Evolutionary conservation across 75 land plant genomes (phyloP), one percentile per base, ranked within the genome.

Genomic region (Pinus taeda): DNA sequence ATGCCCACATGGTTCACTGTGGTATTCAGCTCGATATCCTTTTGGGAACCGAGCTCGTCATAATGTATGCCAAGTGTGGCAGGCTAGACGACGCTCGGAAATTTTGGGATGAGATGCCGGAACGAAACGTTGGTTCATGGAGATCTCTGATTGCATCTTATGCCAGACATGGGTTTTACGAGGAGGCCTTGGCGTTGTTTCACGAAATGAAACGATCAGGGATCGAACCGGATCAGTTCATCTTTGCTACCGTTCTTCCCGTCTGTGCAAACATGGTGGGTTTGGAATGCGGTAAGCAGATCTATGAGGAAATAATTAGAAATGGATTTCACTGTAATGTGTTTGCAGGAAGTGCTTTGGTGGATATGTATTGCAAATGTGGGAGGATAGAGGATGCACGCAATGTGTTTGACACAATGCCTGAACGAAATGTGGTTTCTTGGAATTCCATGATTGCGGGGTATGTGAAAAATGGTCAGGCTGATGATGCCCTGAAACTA

Each of bases 1-100:
- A 33, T 33, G 42, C 42, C 42, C 42, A 39, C 42, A 39, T 39
- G 42, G 6, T 39, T 39, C 42, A 39, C 6, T 4, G 42, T 39
- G 42, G 42, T 5, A 2, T 39, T 4, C 6, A 39, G 42, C 42
- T 39, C 42, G 42, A 39, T 39, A 39, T 39, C 42, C 4, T 39
- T 39, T 39, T 39, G 42, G 42, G 6, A 39, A 39, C 42, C 42
- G 42, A 39, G 4, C 42, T 39, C 42, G 42, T 82, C 37, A 79
- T 58, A 12, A 72, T 79, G 76, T 82, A 82, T 73, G 71, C 29
- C 62, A 82, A 82, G 42, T 82, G 81, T 56, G 73, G 73, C 15
- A 58, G 39, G 36, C 24, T 62, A 37, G 45, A 15, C n/a, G 81
- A 77, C 55, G 73, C 81, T 29, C 36, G 62, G 21, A 24, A 55